Evolutionary conservation across 805 yeast species (phyloP).

Genomic region (Metschnikowia aberdeeniae): DNA sequence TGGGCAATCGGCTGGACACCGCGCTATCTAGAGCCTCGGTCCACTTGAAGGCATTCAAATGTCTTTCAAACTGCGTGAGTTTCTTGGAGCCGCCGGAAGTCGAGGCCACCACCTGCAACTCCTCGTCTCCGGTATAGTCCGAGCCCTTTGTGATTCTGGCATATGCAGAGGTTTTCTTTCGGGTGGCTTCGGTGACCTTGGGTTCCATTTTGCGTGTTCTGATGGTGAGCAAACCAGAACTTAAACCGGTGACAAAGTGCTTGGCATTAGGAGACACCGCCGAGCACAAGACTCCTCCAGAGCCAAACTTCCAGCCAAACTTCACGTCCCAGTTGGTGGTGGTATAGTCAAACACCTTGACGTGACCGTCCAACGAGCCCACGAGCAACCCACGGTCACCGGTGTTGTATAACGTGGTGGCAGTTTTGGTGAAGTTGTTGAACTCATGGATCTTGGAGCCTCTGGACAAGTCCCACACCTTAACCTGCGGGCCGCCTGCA

Average conservation of each 20-base stretch:
- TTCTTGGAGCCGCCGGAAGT: conserved; percentile 50
- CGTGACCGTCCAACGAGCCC: conserved; percentile 96
- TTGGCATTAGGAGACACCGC: conserved; percentile 81
- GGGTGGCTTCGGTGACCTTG: conserved; percentile 45
- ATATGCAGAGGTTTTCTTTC: conserved; percentile 57
- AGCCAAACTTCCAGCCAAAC: conserved; percentile 95
- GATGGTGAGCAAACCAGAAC: conserved; percentile 83
- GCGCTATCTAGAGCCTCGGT: conserved; percentile 88
- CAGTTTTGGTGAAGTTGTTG: conserved; percentile 88
- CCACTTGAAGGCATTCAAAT: conserved; percentile 87
- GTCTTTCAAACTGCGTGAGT: conserved; percentile 76
- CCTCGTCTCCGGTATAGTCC: conserved; percentile 87
- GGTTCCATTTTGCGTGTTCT: conserved; percentile 79
- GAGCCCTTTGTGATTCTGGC: conserved; percentile 85
- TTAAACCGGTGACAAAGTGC: conserved; percentile 89
- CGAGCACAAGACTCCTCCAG: conserved; percentile 80
- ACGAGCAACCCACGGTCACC: conserved; percentile 80
- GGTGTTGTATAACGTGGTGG: conserved; percentile 74
- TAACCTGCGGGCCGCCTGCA: conserved; percentile 76
- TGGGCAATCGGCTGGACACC: conserved; percentile 69
- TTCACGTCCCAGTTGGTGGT: conserved; percentile 77
- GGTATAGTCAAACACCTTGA: conserved; percentile 82
- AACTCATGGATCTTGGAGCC: conserved; percentile 68
- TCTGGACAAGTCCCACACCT: conserved; percentile 88
- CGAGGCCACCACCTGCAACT: conserved; percentile 65